Percentiles rank a stretch among this genome's conserved stretches.
Conservation (phyloP, 176 grass and related monocot genomes). For the Saccharum spontaneum region DNA sequence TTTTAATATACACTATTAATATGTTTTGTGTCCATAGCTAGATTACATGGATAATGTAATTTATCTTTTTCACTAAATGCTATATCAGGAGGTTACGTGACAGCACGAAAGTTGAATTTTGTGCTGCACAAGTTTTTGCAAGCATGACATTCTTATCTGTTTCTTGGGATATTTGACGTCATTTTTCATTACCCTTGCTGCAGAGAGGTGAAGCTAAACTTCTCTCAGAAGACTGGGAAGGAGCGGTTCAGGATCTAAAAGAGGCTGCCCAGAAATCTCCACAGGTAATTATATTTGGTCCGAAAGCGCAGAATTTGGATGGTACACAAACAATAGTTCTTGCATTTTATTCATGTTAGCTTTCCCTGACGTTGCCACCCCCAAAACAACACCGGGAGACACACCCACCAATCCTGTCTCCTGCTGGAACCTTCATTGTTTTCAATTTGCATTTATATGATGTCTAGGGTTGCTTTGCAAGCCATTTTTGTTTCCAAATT, state of each 20-base stretch:
- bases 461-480: not conserved
- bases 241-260: constrained; percentile 87
- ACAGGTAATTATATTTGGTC: constrained; percentile 47
- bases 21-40: not conserved
- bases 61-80: not conserved
- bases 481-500: not conserved
- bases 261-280: constrained; percentile 88
- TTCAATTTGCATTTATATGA: not conserved
- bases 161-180: constrained; percentile 9
- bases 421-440: not conserved
- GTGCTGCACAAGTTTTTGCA: not conserved
- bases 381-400: not conserved
- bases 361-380: not conserved
- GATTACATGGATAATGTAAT: not conserved
- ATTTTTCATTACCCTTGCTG: constrained; percentile 27
- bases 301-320: not conserved
- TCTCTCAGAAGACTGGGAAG: constrained; percentile 92
- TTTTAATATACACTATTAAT: not conserved
- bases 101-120: not conserved
- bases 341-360: constrained; percentile 3
- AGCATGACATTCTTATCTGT: not conserved
- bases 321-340: constrained; percentile 3
- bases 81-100: not conserved
- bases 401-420: not conserved
- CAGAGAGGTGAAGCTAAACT: constrained; percentile 98